phyloP scores from a whole-genome alignment of 2,329 filamentous ascomycete species.

The Talaromyces sp. region DNA sequence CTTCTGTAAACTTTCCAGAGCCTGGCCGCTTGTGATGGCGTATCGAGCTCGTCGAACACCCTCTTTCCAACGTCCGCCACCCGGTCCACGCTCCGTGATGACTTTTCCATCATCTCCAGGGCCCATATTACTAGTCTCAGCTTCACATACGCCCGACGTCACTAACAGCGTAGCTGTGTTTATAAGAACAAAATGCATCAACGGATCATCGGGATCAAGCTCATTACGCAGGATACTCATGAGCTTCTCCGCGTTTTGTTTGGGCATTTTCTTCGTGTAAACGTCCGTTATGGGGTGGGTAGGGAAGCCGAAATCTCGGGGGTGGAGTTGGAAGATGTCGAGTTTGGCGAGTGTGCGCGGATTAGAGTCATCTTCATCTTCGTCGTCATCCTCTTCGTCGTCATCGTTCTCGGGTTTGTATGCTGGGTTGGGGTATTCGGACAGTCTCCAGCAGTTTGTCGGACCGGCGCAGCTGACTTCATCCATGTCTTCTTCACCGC shows the following conservation, averaged over 20 bases:
- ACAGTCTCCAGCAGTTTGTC: constrained; percentile 84
- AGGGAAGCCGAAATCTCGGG: constrained; percentile 81
- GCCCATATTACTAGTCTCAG: constrained; percentile 75
- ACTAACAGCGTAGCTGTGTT: constrained; percentile 90
- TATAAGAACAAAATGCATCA: constrained; percentile 89
- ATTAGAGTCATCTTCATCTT: constrained; percentile 40
- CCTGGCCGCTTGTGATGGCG: constrained; percentile 81
- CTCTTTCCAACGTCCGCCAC: constrained; percentile 89
- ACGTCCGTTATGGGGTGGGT: constrained; percentile 73
- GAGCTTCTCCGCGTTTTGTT: constrained; percentile 82
- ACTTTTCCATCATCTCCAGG: constrained; percentile 76
- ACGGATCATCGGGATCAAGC: constrained; percentile 71
- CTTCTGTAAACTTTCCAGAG: constrained; percentile 74
- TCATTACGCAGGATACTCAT: constrained; percentile 72
- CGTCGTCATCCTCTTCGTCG: constrained; percentile 37
- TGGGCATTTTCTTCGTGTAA: constrained; percentile 77
- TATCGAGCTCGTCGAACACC: constrained; percentile 82
- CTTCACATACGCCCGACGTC: constrained; percentile 79
- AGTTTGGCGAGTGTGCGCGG: constrained; percentile 54
- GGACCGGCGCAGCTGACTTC: constrained; percentile 88
- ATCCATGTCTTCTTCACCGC: constrained; percentile 90
- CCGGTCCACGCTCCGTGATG: constrained; percentile 77
- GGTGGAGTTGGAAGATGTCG: constrained; percentile 73
- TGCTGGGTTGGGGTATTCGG: constrained; percentile 48
- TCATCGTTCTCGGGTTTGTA: constrained; percentile 33